Conservation (phyloP, 2,329 filamentous ascomycete genomes). For the Daldinia sp. region DNA sequence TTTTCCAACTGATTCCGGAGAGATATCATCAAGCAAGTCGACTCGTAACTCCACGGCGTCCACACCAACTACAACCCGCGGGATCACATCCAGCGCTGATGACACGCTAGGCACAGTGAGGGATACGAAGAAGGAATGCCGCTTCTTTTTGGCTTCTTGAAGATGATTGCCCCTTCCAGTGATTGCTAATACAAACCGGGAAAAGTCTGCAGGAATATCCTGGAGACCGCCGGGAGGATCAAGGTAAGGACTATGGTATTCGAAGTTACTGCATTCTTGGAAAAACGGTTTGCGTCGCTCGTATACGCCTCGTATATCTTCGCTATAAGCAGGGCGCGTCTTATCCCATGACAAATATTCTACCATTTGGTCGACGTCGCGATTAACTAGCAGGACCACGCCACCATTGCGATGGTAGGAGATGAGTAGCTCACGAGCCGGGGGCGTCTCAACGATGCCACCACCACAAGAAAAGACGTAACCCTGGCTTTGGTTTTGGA, state of each 20-base stretch:
- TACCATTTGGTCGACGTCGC: conserved; percentile 87
- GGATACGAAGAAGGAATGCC: conserved; percentile 90
- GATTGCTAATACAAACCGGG: conserved; percentile 74
- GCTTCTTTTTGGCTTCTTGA: conserved; percentile 66
- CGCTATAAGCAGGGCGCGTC: conserved; percentile 88
- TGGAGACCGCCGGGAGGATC: conserved; percentile 52
- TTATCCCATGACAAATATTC: conserved; percentile 89
- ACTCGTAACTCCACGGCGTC: conserved; percentile 96
- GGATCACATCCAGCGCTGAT: conserved; percentile 69
- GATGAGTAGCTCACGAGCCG: conserved; percentile 77
- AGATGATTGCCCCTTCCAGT: conserved; percentile 68
- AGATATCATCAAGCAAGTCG: conserved; percentile 82
- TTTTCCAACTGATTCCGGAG: conserved; percentile 78
- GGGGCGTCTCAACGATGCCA: conserved; percentile 86
- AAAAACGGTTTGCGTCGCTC: conserved; percentile 89
- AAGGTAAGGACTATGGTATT: conserved; percentile 83
- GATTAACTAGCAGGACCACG: conserved; percentile 85
- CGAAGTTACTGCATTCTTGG: conserved; percentile 89
- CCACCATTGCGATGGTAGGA: conserved; percentile 80
- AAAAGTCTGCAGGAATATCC: conserved; percentile 72
- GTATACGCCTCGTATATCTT: conserved; percentile 92
- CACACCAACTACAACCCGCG: conserved; percentile 79
- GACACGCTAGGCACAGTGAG: conserved; percentile 82
- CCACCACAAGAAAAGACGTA: conserved; percentile 94
- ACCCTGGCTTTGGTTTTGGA: conserved; percentile 76